Conservation (phyloP, 2,329 filamentous ascomycete species). For the Cytospora schulzeri region DNA sequence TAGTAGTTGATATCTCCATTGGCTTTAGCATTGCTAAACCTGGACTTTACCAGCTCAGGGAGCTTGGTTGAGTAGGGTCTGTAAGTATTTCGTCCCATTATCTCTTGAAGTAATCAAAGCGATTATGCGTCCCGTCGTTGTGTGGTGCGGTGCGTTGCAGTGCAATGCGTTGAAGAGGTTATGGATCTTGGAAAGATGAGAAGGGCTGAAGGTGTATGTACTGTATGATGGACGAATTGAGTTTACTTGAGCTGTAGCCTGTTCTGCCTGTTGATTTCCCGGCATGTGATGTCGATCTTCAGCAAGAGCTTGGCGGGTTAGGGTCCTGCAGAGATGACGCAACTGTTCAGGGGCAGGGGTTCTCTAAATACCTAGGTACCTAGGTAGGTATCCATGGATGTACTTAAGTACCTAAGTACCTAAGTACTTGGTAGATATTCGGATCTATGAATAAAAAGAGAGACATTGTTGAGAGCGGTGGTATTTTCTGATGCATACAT, state of each 20-base stretch:
- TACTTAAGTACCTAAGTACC: not conserved
- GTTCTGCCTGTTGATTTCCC: not conserved
- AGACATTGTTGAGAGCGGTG: slow-evolving; percentile 6
- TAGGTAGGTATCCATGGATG: too few relatives aligned
- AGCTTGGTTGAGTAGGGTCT: slow-evolving; percentile 47
- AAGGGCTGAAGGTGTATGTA: too few relatives aligned
- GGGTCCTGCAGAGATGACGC: slow-evolving; percentile 13
- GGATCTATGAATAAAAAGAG: not conserved
- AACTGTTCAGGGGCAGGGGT: not conserved
- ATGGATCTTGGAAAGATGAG: too few relatives aligned
- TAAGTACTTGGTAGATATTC: not conserved
- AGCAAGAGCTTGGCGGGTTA: not conserved
- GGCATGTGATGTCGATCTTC: slow-evolving; percentile 6
- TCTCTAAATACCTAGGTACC: not conserved
- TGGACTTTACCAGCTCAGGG: slow-evolving; percentile 51
- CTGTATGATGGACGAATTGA: too few relatives aligned
- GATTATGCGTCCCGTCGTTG: not conserved
- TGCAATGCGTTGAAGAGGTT: too few relatives aligned
- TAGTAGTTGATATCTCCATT: slow-evolving; percentile 56
- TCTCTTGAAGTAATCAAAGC: not conserved
- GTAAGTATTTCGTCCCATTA: slow-evolving; percentile 43
- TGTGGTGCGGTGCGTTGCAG: not conserved
- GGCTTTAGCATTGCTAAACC: slow-evolving; percentile 51
- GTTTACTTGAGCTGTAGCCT: too few relatives aligned
- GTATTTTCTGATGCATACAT: not conserved